Evolutionary conservation across 306 rosid genomes (phyloP), one percentile per base, ranked within the genome.

Genomic region (Quercus suber): DNA sequence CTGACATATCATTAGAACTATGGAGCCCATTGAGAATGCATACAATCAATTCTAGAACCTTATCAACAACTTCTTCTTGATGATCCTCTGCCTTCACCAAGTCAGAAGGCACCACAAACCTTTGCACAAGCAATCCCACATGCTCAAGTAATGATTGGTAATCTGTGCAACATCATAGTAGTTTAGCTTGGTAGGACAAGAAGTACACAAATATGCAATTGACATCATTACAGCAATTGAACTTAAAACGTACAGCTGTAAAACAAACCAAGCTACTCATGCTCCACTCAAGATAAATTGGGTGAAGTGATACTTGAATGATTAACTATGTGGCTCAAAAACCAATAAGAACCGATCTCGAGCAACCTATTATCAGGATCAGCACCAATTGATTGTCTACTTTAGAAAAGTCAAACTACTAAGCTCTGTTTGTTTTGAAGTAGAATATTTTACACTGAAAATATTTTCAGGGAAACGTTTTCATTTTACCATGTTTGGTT

Each of bases 1-100:
- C 65, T 55, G 90, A 79, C 75, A 78, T 53, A 59, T 84, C 82
- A 78, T 68, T 73, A 76, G 28, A 71, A 82, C 61, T 71, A 82
- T 83, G 84, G 73, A 94, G 88, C 75, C 97, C 97, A 52, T 83
- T 81, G 20, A 92, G 95, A 84, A 90, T 87, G 63, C 76, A 86
- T 69, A 87, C 43, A 91, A 92, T 92, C 80, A 92, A 85, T 71
- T 89, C 79, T 79, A 94, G 76, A 85, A 89, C 74, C 85, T 83
- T 75, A 74, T 89, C 89, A 73, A 86, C 73, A 67, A 91, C 89
- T 75, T 81, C 78, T 73, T 80, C 35, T 78, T 58, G 45, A 72
- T 76, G 82, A 57, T 84, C 90, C 75, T 86, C 88, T 64, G 87
- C 61, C 73, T 78, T 71, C 18, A 53, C 45, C 79, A 25, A 81